Conservation (phyloP, 345 rosid genomes). For the Diplotaxis tenuifolia region DNA sequence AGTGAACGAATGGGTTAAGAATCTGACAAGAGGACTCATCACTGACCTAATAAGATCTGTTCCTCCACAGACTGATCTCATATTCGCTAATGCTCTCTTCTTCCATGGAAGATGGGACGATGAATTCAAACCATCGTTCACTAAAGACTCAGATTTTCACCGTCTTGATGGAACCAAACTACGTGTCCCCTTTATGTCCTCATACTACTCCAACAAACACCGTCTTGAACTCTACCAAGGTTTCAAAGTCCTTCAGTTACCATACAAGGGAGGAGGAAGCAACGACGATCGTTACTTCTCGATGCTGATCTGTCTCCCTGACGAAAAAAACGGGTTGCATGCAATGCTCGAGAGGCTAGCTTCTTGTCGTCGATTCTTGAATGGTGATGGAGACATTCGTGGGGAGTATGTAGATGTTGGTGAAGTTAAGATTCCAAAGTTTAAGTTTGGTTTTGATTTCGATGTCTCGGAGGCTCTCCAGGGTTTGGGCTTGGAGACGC, state of each 20-base stretch:
- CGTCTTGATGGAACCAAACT: constrained; percentile 24
- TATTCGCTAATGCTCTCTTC: constrained; percentile 27
- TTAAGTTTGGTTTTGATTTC: constrained; percentile 6
- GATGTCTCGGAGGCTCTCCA: constrained; percentile 19
- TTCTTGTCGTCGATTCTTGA: constrained; percentile 5
- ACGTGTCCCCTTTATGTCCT: constrained; percentile 26
- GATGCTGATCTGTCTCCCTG: constrained; percentile 20
- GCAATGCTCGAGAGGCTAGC: constrained; percentile 20
- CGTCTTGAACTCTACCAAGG: constrained; percentile 2
- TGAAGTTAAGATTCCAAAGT: constrained; percentile 16
- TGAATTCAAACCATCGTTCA: neutral
- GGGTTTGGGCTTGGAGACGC: neutral
- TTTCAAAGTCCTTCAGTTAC: constrained; percentile 9
- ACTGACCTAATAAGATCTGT: constrained; percentile 7
- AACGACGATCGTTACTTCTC: neutral
- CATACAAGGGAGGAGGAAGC: neutral
- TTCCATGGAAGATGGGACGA: constrained; percentile 19
- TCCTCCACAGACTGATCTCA: neutral
- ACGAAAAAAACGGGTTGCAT: constrained; percentile 20
- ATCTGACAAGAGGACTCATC: constrained; percentile 32
- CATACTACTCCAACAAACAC: fast-evolving
- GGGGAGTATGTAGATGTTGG: neutral
- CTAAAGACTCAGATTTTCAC: constrained; percentile 18
- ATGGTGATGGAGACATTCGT: neutral
- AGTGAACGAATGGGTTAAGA: constrained; percentile 67